Percentiles rank a stretch among this genome's conserved stretches.
phyloP scores from a whole-genome alignment of 139 green algal genomes.

The Diplosphaera chodatii region DNA sequence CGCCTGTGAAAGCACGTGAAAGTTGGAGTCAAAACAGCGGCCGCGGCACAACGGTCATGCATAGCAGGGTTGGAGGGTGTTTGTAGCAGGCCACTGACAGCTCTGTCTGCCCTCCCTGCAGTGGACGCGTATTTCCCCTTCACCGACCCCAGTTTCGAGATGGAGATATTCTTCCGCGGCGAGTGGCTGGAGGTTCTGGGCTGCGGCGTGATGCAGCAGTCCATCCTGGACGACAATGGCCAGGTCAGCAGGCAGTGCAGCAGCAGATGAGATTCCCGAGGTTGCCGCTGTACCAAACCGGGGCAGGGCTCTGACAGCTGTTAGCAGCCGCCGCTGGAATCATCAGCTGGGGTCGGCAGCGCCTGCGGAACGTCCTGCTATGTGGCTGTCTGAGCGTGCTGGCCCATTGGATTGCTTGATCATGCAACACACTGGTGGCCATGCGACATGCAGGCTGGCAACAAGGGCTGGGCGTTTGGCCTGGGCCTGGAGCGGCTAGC shows the following conservation, averaged over 20 bases:
- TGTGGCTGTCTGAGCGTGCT: too few species aligned
- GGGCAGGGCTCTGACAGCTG: too few species aligned
- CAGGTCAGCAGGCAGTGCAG: neutral
- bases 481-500: slow-evolving; percentile 94
- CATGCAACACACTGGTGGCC: too few species aligned
- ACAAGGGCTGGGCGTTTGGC: slow-evolving; percentile 86
- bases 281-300: too few species aligned
- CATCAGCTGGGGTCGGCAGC: too few species aligned
- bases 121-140: slow-evolving; percentile 99
- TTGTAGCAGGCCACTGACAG: neutral
- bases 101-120: neutral
- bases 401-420: too few species aligned
- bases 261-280: too few species aligned
- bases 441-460: slow-evolving; percentile 17
- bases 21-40: too few species aligned
- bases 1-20: neutral
- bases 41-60: too few species aligned
- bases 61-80: too few species aligned
- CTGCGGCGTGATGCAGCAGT: slow-evolving; percentile 91
- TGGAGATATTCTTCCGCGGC: slow-evolving; percentile 98
- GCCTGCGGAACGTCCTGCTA: too few species aligned
- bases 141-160: slow-evolving; percentile 94
- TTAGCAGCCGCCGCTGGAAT: too few species aligned
- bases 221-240: slow-evolving; percentile 26
- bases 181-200: slow-evolving; percentile 98